Base-by-base conservation (phyloP, 2,329 filamentous ascomycete species). In the Aspergillus proliferans region DNA sequence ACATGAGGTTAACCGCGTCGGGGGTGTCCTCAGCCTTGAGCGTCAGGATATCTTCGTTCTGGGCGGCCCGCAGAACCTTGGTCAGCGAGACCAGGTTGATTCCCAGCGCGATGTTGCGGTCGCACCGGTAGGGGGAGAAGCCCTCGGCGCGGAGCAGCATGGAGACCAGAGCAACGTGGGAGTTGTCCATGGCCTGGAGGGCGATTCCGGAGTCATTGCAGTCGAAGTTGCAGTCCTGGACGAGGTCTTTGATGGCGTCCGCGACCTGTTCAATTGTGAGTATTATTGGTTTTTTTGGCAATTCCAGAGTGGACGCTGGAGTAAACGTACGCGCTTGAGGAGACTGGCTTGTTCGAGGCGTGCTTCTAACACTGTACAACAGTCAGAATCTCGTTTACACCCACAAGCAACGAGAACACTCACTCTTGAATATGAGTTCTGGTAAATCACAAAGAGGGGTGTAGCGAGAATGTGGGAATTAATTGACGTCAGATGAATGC, bases 171-270 rank as follows among this genome's bases (percentile, higher is more conserved):
- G 93, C 93, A 63, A 98, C 93, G 76, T 98, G 93, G 45, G 91
- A 97, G 83, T 97, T 98, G 80, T 98, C 93, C 94, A 98, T 98
- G 66, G 93, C 93, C 76, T 98, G 93, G 49, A 98, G 87, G 46
- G 92, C 91, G 66, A 98, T 93, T 55, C 93, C 93, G 48, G 89
- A 92, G 80, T 98, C 94, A 86, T 97, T 98, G 86, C 94, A 98
- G 81, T 98, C 93, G 77, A 98, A 98, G 77, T 98, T 98, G 85
- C 93, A 98, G 77, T 98, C 93, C 75, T 97, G 93, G 47, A 98
- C 93, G 46, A 98, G 84, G 66, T 98, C 93, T 76, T 96, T 97
- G 84, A 98, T 96, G 63, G 94, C 89, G 71, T 98, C 94, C 65
- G 98, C 91, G 56, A 97, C 88, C 90, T 95, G 59, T 15, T 4